These are phyloP conservation scores for Leucocoprinus leucothites DNA, from an alignment of 768 basidiomycete genomes.

Conservation along the genomic window DNA sequence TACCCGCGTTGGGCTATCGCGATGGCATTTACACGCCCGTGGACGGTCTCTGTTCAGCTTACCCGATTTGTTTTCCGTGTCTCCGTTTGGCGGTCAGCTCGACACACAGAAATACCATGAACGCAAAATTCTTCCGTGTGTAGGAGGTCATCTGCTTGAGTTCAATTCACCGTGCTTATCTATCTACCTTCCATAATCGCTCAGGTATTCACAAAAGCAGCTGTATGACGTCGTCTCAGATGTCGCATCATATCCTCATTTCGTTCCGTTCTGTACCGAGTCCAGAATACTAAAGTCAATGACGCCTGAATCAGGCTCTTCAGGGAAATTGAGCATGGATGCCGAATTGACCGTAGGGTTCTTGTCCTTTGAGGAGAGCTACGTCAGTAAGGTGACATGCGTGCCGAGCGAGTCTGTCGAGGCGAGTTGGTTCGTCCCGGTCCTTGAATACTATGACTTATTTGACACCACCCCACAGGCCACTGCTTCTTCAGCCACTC, in stretches of 20 bases:
- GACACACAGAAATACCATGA: constrained; percentile 73
- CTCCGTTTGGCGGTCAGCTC: constrained; percentile 32
- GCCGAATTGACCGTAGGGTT: constrained; percentile 91
- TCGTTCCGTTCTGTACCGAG: constrained; percentile 84
- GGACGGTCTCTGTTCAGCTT: constrained; percentile 39
- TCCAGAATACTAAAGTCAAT: constrained; percentile 54
- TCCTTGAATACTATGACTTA: constrained; percentile 1
- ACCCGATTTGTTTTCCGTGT: constrained; percentile 44
- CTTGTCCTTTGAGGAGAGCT: constrained; percentile 82
- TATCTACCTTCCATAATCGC: not conserved
- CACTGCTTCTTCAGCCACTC: constrained; percentile 64
- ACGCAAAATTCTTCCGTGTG: constrained; percentile 85
- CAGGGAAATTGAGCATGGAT: constrained; percentile 43
- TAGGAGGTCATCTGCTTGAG: constrained; percentile 17
- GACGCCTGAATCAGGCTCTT: constrained; percentile 19
- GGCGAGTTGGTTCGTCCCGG: constrained; percentile 41
- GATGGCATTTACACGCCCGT: constrained; percentile 4
- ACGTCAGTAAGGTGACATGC: constrained; percentile 82
- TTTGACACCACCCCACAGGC: constrained; percentile 42
- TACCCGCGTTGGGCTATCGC: not conserved
- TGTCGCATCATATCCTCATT: constrained; percentile 79
- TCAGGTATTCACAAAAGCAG: constrained; percentile 73
- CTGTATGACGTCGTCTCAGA: constrained; percentile 87
- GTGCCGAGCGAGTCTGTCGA: constrained; percentile 75
- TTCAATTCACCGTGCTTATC: constrained; percentile 11